Evolutionary conservation across 345 rosid species (phyloP), one percentile per base, ranked within the genome.

Genomic region (Pelargonium nanum): DNA sequence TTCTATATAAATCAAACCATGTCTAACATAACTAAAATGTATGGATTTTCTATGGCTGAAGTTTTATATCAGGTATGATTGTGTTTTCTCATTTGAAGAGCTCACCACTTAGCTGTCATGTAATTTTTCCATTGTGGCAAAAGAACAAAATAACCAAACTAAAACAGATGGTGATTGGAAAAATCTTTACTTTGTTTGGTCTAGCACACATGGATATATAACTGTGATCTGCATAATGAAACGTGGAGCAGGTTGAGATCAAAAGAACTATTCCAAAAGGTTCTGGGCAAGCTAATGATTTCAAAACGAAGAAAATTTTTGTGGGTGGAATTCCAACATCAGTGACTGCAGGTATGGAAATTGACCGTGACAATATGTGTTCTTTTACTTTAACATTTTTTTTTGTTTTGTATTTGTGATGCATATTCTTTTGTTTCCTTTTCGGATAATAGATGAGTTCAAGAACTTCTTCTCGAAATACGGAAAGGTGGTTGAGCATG

Each of bases 401-500:
- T 51, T 1, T 16, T 19, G 4, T 51, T 51, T 16, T 19, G 21
- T 51, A 10, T 1, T 5, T 17, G 21, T 51, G 54, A 51, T 17
- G 4, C 7, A 51, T 51, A 51, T 13, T 51, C 22, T 51, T 51
- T 20, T 19, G 5, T 51, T 51, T 17, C 3, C 22, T 51, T 19
- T n/a, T 51, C 8, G 54, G 8, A 19, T 20, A 13, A 17, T 51
- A 73, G 73, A 68, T 60, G 77, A 73, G 25, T 68, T 73, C 45
- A 68, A 73, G 53, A 66, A 73, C 26, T 73, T 68, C 64, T 73
- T 73, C 45, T n/a, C 65, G 4, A 68, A 73, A 22, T 73, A 32
- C 26, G 77, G 77, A 24, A 68, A 65, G 19, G 66, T 73, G 19
- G 22, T 26, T 16, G 77, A 73, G 30, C 77, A 73, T 48, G 70